Conservation (phyloP, 2,329 filamentous ascomycete genomes). For the Chaetoscypha palmicola region DNA sequence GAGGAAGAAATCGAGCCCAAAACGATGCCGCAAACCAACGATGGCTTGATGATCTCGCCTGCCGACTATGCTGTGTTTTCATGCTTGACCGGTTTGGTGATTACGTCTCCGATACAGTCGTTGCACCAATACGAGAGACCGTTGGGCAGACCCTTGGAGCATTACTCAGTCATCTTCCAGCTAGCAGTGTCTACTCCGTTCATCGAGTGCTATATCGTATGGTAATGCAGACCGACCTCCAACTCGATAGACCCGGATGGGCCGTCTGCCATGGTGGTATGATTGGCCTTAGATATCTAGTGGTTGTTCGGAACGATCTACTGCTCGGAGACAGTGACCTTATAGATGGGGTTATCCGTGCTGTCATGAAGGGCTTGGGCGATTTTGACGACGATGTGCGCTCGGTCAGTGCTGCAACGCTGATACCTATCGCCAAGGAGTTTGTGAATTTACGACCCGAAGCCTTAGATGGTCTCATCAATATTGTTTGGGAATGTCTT, state of each 20-base stretch:
- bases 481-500: conserved; percentile 95
- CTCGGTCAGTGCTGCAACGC: conserved; percentile 91
- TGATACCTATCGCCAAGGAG: conserved; percentile 93
- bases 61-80: conserved; percentile 86
- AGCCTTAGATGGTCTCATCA: conserved; percentile 74
- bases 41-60: conserved; percentile 94
- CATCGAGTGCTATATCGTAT: conserved; percentile 81
- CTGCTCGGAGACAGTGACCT: conserved; percentile 75
- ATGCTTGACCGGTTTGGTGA: conserved; percentile 98
- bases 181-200: conserved; percentile 71
- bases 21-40: conserved; percentile 74
- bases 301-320: conserved; percentile 88
- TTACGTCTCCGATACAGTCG: conserved; percentile 94
- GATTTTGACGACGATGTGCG: conserved; percentile 94
- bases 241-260: conserved; percentile 71
- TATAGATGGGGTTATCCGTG: conserved; percentile 85
- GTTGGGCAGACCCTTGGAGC: conserved; percentile 91
- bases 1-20: conserved; percentile 60
- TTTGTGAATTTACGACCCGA: conserved; percentile 79
- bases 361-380: conserved; percentile 89
- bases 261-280: conserved; percentile 96
- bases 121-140: conserved; percentile 91
- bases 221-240: conserved; percentile 82
- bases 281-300: conserved; percentile 91
- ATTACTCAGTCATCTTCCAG: conserved; percentile 74